phyloP scores from a whole-genome alignment of 345 rosid genomes.

The Linum usitatissimum region DNA sequence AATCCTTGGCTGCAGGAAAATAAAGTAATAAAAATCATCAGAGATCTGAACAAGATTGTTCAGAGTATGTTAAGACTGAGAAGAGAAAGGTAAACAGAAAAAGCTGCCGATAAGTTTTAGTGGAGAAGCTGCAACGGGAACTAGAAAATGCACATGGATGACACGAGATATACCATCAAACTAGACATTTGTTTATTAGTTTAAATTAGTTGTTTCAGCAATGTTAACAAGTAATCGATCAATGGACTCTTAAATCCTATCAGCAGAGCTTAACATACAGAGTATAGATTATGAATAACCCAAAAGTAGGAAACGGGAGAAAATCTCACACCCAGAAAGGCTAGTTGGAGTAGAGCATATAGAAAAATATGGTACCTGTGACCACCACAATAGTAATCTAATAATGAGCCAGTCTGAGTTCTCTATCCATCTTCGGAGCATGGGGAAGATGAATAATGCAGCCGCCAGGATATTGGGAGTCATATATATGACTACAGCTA shows the following conservation, averaged over 20 bases:
- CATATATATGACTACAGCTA: constrained; percentile 37
- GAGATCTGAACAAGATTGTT: no score
- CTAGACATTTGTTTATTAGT: not conserved
- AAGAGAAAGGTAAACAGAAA: not conserved
- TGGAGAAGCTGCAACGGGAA: not conserved
- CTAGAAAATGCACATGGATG: not conserved
- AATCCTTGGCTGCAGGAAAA: constrained; percentile 38
- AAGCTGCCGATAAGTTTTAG: constrained; percentile 2
- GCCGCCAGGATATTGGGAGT: constrained; percentile 44
- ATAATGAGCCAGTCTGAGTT: constrained; percentile 33
- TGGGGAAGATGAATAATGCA: constrained; percentile 40
- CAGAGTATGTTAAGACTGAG: not conserved
- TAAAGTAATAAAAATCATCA: not conserved
- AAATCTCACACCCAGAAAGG: not conserved
- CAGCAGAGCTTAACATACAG: not conserved
- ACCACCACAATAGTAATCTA: constrained; percentile 58
- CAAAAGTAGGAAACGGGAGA: not conserved
- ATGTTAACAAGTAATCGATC: not conserved
- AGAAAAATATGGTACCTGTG: constrained; percentile 35
- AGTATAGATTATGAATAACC: not conserved
- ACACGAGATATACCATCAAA: not conserved
- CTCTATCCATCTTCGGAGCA: constrained; percentile 40
- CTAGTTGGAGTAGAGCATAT: not conserved
- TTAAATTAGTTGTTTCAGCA: not conserved
- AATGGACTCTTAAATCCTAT: not conserved